Percentiles rank a stretch among this genome's conserved stretches.
These are phyloP conservation scores for Cladophialophora psammophila DNA, from an alignment of 2,329 filamentous ascomycete species.

Conservation along the genomic window DNA sequence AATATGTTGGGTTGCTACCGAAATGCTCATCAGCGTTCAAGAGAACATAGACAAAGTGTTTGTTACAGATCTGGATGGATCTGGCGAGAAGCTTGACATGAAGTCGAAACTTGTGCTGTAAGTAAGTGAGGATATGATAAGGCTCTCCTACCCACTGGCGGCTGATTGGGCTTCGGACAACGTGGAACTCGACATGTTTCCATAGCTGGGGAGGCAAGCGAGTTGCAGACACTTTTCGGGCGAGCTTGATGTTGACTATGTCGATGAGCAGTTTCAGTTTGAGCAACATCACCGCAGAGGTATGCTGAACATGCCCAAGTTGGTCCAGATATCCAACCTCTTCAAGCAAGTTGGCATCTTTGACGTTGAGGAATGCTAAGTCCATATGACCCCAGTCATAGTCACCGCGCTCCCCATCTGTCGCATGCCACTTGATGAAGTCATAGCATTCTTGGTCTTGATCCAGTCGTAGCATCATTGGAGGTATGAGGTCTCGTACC, in stretches of 20 bases:
- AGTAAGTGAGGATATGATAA: slow-evolving; percentile 24
- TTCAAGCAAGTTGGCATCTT: slow-evolving; percentile 54
- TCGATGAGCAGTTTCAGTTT: slow-evolving; percentile 49
- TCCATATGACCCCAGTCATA: slow-evolving; percentile 50
- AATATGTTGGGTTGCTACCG: slow-evolving; percentile 23
- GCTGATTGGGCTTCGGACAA: slow-evolving; percentile 40
- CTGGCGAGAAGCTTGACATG: slow-evolving; percentile 42
- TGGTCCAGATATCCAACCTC: slow-evolving; percentile 35
- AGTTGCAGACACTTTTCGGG: slow-evolving; percentile 27
- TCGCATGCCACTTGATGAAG: slow-evolving; percentile 58
- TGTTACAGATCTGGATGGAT: slow-evolving; percentile 38
- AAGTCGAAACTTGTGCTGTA: slow-evolving; percentile 37
- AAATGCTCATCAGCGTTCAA: slow-evolving; percentile 40
- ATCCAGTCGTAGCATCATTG: slow-evolving; percentile 55
- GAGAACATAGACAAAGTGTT: slow-evolving; percentile 42
- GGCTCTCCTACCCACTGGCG: slow-evolving; percentile 20
- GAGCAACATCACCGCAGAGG: slow-evolving; percentile 45
- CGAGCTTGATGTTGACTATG: slow-evolving; percentile 42
- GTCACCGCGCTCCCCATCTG: slow-evolving; percentile 35
- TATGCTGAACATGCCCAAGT: slow-evolving; percentile 33
- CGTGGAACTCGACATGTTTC: slow-evolving; percentile 38
- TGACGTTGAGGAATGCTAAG: slow-evolving; percentile 49
- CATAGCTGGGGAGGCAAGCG: slow-evolving; percentile 44
- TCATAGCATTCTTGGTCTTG: slow-evolving; percentile 61
- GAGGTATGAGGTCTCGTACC: slow-evolving; percentile 52